Evolutionary conservation across 495 filamentous ascomycete genomes (phyloP).

Genomic region (Staphylotrichum longicolle): DNA sequence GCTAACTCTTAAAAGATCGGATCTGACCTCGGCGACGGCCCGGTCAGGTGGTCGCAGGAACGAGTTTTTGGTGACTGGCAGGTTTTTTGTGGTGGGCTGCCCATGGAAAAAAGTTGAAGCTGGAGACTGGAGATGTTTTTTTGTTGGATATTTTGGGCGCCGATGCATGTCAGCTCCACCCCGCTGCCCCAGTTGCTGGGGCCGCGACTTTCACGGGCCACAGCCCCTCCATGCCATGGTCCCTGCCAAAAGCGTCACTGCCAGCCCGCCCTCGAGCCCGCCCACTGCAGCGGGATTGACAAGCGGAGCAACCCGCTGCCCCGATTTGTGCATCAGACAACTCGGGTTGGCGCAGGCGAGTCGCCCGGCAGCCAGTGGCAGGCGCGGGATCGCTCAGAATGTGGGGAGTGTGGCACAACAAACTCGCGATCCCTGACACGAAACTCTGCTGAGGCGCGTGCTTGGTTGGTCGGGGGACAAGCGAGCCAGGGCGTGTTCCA

Average conservation of each 20-base stretch:
- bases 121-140: conserved; percentile 27
- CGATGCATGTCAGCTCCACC: conserved; percentile 26
- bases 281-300: conserved; percentile 16
- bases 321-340: conserved; percentile 26
- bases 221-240: conserved; percentile 16
- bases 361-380: conserved; percentile 18
- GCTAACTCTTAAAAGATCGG: neutral
- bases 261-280: neutral
- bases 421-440: conserved; percentile 24
- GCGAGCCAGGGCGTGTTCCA: conserved; percentile 30
- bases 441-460: conserved; percentile 36
- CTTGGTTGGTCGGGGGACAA: conserved; percentile 32
- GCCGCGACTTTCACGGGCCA: conserved; percentile 4
- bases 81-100: conserved; percentile 14
- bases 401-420: conserved; percentile 21
- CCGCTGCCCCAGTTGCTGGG: conserved; percentile 20
- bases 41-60: neutral
- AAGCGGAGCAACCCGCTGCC: conserved; percentile 28
- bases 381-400: conserved; percentile 6
- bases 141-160: conserved; percentile 30
- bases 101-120: conserved; percentile 18
- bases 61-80: conserved; percentile 14
- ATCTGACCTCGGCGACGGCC: conserved; percentile 3
- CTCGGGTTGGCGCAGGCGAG: conserved; percentile 11
- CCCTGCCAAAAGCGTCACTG: too few species aligned